Evolutionary conservation across 805 yeast species (phyloP), one percentile per base, ranked within the genome.

Genomic region (Saturnispora hagleri): DNA sequence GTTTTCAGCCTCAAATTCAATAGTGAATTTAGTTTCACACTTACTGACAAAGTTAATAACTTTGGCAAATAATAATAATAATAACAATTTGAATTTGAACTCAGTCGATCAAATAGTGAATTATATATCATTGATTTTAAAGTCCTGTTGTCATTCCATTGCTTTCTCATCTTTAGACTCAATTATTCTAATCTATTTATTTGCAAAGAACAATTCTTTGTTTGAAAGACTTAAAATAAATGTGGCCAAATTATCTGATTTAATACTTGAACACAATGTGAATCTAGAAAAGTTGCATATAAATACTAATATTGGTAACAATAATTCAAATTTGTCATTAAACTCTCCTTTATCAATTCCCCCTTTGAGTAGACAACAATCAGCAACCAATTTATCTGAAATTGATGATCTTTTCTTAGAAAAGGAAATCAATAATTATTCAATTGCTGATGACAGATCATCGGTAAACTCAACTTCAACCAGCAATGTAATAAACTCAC

Each of bases 121-220:
- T 55, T 61, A 77, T 38, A 61, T 85, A 28, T 82, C 89, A 0
- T 62, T 85, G 12, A 41, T 85, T n/a, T 55, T 84, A 5, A 70
- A 86, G 49, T 69, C 85, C 1, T 62, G 83, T 3, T 72, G 81
- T 47, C 77, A 76, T 24, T 72, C 81, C 4, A 67, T 78, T 3
- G 62, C 76, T n/a, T 72, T 80, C 45, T 61, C 70, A 57, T 82
- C 80, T 6, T 65, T 65, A 24, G 78, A 80, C 31, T 75, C 84
- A 1, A 64, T 81, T 51, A 74, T 80, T 62, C 65, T 84, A 53
- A 60, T 83, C 8, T 81, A 73, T 59, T 70, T 78, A 0, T 60
- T 84, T 3, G 51, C 72, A 17, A 75, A 73, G 52, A 70, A 75
- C 54, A 71, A 66, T 48, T 66, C 66, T 40, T 58, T 64, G 2